These are phyloP conservation scores for Kodamaea laetipori DNA, from an alignment of 805 yeast species.

Conservation along the genomic window DNA sequence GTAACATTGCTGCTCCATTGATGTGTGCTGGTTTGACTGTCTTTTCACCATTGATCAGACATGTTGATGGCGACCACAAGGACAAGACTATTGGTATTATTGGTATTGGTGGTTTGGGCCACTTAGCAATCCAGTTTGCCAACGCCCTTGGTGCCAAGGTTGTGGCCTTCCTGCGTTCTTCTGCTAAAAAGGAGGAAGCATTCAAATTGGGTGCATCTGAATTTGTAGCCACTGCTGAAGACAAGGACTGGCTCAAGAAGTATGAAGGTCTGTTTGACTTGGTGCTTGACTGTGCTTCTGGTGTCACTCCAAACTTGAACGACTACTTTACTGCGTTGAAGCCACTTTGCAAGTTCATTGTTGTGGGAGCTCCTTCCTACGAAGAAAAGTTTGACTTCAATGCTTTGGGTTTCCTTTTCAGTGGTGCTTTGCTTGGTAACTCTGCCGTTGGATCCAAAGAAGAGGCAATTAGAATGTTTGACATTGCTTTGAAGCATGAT, in stretches of 20 bases:
- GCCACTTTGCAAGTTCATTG: conserved; percentile 24
- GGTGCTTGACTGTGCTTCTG: conserved; percentile 50
- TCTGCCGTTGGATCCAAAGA: conserved; percentile 36
- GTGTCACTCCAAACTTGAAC: conserved; percentile 22
- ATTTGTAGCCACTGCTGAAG: conserved; percentile 50
- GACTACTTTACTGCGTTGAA: conserved; percentile 24
- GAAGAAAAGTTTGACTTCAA: conserved; percentile 23
- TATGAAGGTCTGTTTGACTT: conserved; percentile 40
- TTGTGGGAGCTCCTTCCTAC: conserved; percentile 31
- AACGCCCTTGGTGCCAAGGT: conserved; percentile 66
- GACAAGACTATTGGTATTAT: conserved; percentile 56
- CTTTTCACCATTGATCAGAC: conserved; percentile 53
- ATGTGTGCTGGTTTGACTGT: conserved; percentile 60
- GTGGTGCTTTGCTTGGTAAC: conserved; percentile 29
- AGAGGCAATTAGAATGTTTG: conserved; percentile 39
- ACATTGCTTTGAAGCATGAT: conserved; percentile 37
- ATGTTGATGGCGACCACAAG: conserved; percentile 29
- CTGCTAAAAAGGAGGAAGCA: conserved; percentile 53
- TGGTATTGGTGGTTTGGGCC: conserved; percentile 72
- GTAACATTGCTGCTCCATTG: conserved; percentile 51
- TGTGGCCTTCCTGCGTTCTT: conserved; percentile 53
- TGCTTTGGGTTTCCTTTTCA: conserved; percentile 26
- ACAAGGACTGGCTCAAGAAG: conserved; percentile 32
- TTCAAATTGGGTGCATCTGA: conserved; percentile 56
- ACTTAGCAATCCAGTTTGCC: conserved; percentile 59